Base-by-base conservation (phyloP, 2,329 filamentous ascomycete genomes). In the Tolypocladium ovalisporum region DNA sequence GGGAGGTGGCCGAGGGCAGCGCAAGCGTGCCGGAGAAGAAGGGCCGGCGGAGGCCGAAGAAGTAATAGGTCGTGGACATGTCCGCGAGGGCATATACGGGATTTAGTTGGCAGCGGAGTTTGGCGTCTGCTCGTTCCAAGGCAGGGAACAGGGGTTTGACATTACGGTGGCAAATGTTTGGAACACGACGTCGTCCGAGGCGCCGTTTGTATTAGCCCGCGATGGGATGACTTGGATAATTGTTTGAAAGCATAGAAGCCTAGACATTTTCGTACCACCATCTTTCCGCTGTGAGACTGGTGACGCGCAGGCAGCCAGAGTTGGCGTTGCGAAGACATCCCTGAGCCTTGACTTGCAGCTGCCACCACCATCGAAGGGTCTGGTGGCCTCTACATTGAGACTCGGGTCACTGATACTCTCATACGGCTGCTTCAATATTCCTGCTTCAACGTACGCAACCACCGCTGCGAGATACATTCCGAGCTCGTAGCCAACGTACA, bases 1-100 rank as follows among this genome's bases (percentile, higher is more conserved):
- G 87, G n/a, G 89, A 93, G 70, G 71, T 94, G 40, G 83, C 86
- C 62, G 87, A 87, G 55, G 89, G 88, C 0, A 89, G 81, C 56
- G 78, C 86, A n/a, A 84, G 80, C 61, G 77, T 90, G 47, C 82
- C 85, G 1, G 84, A 83, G 67, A 76, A 75, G 63, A 84, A 80
- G 66, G 76, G 74, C 22, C 81, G 80, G 67, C 75, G 79, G 35
- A 80, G 78, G 66, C 77, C 76, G 56, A 67, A 74, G 63, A 54
- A 42, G 24, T 53, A 39, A 44, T n/a, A n/a, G 19, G 27, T 17
- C 4, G 17, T n/a, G 29, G 9, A 51, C 27, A 34, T 49, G 27
- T n/a, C 19, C 8, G 47, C 47, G 47, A 51, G 27, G n/a, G 27
- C 47, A 27, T n/a, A 32, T 51, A 8, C 12, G 4, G 47, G 15